Evolutionary conservation across 1,284 basidiomycete species (phyloP), one percentile per base, ranked within the genome.

Genomic region (Pisolithus thermaeus): DNA sequence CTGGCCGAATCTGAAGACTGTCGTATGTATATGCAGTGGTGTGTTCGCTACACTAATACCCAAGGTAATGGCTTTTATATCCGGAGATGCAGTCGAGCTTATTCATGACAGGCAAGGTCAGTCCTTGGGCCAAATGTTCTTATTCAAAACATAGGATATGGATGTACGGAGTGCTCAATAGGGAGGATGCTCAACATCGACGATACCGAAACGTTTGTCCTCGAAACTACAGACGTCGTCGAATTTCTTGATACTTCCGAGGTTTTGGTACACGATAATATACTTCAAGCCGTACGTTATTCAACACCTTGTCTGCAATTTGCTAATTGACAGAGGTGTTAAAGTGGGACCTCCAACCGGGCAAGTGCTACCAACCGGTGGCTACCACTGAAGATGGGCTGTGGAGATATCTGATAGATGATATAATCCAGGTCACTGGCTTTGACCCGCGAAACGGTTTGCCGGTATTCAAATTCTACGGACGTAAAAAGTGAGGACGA

Each of bases 311-410:
- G 3, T 5, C 3, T 2, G 5, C 25, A 27, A 7, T 27, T 3
- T 28, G 2, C 12, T 2, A 23, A 7, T 16, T 9, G n/a, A 18
- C 23, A 42, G 0, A 14, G 46, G 16, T 20, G 4, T 40, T 22
- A 7, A 20, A 64, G 63, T 64, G 57, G 54, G 55, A 56, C 4
- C n/a, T 56, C 3, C 25, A 56, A n/a, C 54, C 8, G n/a, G 44
- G 44, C 9, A 46, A 32, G 27, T 46, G 11, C 12, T 46, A 46
- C 8, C 39, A 28, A 16, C 32, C 16, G 4, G 27, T 40, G 38
- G 27, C 20, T 27, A 30, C 30, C n/a, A 38, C 36, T 3, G 23
- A 35, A 14, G 36, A 41, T 22, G 35, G 25, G 6, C 20, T 37
- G 6, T 46, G 44, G 44, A 46, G 44, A 22, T 46, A 46, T 27